A percentile compares a stretch with the other conserved stretches of the same genome.
These are phyloP conservation scores for Kappamyces sp. DNA, from an alignment of 192 early-diverging fungal species.

Conservation along the genomic window DNA sequence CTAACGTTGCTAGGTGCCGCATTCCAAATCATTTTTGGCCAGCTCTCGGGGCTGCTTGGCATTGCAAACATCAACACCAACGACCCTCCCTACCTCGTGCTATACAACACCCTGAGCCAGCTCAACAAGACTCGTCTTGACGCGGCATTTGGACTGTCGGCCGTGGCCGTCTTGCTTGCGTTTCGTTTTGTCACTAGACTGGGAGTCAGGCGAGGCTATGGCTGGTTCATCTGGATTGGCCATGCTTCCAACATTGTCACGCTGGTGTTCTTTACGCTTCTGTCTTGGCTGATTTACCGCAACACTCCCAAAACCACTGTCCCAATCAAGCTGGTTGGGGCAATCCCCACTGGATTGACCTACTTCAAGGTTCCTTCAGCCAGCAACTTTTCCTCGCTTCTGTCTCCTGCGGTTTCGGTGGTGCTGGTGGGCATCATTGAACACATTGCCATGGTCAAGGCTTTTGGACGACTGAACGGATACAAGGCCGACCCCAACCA, in stretches of 20 bases:
- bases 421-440: conserved; percentile 78
- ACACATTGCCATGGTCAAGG: conserved; percentile 84
- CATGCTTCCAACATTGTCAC: conserved; percentile 70
- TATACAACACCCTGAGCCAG: conserved; percentile 55
- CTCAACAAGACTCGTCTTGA: conserved; percentile 44
- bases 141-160: conserved; percentile 54
- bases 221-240: conserved; percentile 56
- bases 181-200: not conserved
- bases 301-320: conserved; percentile 39
- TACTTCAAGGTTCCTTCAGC: conserved; percentile 43
- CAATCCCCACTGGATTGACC: conserved; percentile 68
- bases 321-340: conserved; percentile 38
- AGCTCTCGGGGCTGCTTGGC: conserved; percentile 74
- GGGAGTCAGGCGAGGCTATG: conserved; percentile 16
- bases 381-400: conserved; percentile 6
- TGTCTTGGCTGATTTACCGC: conserved; percentile 52
- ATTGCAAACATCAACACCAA: conserved; percentile 70
- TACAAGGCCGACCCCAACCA: conserved; percentile 82
- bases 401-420: conserved; percentile 54
- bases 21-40: conserved; percentile 70
- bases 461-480: conserved; percentile 77
- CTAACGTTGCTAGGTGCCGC: conserved; percentile 44
- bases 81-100: conserved; percentile 64
- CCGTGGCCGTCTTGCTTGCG: conserved; percentile 21
- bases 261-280: conserved; percentile 66